A percentile compares a stretch with the other conserved stretches of the same genome.
Conservation (phyloP, 305 asterid genomes). For the Fraxinus floribunda region DNA sequence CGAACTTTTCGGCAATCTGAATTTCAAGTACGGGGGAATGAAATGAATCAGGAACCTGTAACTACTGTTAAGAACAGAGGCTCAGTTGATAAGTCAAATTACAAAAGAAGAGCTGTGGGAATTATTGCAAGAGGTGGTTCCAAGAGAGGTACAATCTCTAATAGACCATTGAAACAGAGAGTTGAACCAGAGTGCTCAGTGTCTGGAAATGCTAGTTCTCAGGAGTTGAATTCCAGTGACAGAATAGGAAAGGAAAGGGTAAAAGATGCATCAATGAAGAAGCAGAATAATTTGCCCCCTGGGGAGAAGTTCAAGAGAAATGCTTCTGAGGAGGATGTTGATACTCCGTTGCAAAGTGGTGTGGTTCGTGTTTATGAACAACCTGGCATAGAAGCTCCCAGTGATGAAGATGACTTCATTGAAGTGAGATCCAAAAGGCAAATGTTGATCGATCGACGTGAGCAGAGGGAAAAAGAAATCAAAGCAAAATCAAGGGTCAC, state of each 20-base stretch:
- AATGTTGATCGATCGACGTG: constrained; percentile 95
- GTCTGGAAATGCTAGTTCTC: constrained; percentile 41
- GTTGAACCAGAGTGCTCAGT: constrained; percentile 41
- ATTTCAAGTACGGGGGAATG: constrained; percentile 74
- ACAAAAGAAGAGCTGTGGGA: constrained; percentile 43
- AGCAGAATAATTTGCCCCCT: constrained; percentile 32
- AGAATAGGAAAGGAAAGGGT: constrained; percentile 39
- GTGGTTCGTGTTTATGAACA: constrained; percentile 86
- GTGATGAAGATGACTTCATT: constrained; percentile 96
- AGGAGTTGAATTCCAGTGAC: constrained; percentile 43
- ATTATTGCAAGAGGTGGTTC: constrained; percentile 67
- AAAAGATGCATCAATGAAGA: constrained; percentile 37
- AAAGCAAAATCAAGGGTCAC: constrained; percentile 63
- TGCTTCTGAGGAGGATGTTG: constrained; percentile 75
- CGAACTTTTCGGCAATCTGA: constrained; percentile 72
- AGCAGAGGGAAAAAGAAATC: constrained; percentile 85
- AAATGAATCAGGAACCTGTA: constrained; percentile 48
- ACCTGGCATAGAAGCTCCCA: constrained; percentile 90
- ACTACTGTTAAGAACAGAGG: constrained; percentile 38
- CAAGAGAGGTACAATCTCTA: constrained; percentile 62
- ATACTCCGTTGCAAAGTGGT: constrained; percentile 96
- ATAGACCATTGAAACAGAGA: constrained; percentile 48
- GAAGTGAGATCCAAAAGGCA: constrained; percentile 94
- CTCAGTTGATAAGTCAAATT: constrained; percentile 46
- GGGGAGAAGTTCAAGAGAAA: constrained; percentile 54